These are phyloP conservation scores for Eucalyptus urophylla DNA, from an alignment of 345 rosid genomes.

Conservation along the genomic window DNA sequence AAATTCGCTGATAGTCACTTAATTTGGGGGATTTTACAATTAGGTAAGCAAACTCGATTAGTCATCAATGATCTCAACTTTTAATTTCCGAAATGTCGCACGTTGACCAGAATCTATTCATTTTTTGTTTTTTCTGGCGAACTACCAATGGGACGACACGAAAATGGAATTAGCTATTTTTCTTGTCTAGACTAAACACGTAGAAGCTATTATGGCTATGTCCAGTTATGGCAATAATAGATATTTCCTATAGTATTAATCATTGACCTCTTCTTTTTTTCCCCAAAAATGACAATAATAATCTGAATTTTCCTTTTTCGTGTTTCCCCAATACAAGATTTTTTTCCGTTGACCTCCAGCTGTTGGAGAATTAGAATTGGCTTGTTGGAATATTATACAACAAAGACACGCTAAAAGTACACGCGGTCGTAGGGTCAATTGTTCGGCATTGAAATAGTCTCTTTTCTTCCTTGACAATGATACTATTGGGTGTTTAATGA, in stretches of 20 bases:
- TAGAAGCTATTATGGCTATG: neutral
- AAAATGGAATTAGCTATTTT: neutral
- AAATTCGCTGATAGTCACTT: neutral
- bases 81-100: neutral
- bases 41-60: neutral
- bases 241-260: neutral
- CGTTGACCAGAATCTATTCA: neutral
- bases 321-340: neutral
- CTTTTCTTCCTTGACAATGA: neutral
- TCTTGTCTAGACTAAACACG: neutral
- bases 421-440: neutral
- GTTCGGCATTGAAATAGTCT: neutral
- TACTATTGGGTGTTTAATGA: neutral
- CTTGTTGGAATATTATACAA: neutral
- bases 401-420: neutral
- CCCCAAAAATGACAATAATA: neutral
- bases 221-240: neutral
- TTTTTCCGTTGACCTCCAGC: neutral
- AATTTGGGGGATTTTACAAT: neutral
- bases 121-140: neutral
- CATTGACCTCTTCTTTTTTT: neutral
- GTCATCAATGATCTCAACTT: neutral
- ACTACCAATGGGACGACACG: neutral
- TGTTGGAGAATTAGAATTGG: neutral
- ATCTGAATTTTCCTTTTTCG: neutral